phyloP scores from a whole-genome alignment of 1,139 yeast genomes.

The Zygoascus sp. region DNA sequence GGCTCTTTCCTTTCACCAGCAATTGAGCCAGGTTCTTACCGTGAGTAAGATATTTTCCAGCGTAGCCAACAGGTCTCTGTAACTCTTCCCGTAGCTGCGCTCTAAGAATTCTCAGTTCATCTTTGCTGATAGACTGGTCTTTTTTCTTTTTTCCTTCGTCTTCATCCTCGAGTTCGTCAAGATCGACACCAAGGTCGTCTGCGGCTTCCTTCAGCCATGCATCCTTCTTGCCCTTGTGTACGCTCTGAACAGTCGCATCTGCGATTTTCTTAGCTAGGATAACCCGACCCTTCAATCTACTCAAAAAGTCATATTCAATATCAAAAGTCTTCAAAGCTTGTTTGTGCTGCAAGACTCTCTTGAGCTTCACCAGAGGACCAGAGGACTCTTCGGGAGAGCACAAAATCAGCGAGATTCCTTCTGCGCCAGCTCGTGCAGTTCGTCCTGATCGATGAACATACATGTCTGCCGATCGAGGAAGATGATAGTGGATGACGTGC shows the following conservation, averaged over 20 bases:
- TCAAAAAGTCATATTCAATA: constrained; percentile 67
- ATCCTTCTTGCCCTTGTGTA: constrained; percentile 63
- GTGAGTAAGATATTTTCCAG: constrained; percentile 62
- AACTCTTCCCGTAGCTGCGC: constrained; percentile 57
- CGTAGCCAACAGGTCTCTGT: constrained; percentile 53
- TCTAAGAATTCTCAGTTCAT: constrained; percentile 41
- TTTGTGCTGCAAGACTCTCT: constrained; percentile 48
- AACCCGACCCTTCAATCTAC: constrained; percentile 67
- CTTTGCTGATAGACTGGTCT: not conserved
- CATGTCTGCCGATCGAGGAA: constrained; percentile 92
- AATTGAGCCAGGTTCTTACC: constrained; percentile 87
- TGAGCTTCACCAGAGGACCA: constrained; percentile 75
- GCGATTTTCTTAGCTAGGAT: constrained; percentile 67
- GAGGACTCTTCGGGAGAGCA: constrained; percentile 91
- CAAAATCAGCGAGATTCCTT: constrained; percentile 89
- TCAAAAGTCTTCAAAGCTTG: constrained; percentile 63
- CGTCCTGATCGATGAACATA: constrained; percentile 96
- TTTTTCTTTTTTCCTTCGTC: constrained; percentile 18
- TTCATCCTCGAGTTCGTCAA: constrained; percentile 42
- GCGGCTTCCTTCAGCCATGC: constrained; percentile 90
- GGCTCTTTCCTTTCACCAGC: constrained; percentile 67
- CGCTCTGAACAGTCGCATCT: constrained; percentile 57
- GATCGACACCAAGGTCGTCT: constrained; percentile 79
- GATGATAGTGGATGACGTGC: constrained; percentile 93
- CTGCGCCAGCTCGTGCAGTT: constrained; percentile 93